Percentiles rank a stretch among this genome's conserved stretches.
These are phyloP conservation scores for bread wheat (Triticum aestivum) DNA, from an alignment of 176 grass and related monocot genomes.

Conservation along the genomic window IWGSC_CS_RefSeq_v2.1 NC_057812.1:123255786-123256285, in stretches of 20 bases:
- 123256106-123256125: too few relatives aligned
- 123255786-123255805: not conserved
- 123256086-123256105: not conserved
- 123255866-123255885: not conserved
- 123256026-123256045: not conserved
- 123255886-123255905: not conserved
- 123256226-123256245: too few relatives aligned
- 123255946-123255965: not conserved
- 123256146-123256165: too few relatives aligned
- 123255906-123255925: not conserved
- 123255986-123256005: not conserved
- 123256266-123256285: too few relatives aligned
- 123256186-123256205: too few relatives aligned
- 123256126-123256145: too few relatives aligned
- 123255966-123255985: not conserved
- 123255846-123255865: not conserved
- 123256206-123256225: too few relatives aligned
- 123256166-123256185: too few relatives aligned
- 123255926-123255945: not conserved
- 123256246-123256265: too few relatives aligned
- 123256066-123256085: not conserved
- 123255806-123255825: not conserved
- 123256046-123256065: not conserved
- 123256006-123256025: not conserved
- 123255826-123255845: not conserved